These are phyloP conservation scores for Leptographium lundbergii DNA, from an alignment of 2,329 filamentous ascomycete species.

Conservation along the genomic window DNA sequence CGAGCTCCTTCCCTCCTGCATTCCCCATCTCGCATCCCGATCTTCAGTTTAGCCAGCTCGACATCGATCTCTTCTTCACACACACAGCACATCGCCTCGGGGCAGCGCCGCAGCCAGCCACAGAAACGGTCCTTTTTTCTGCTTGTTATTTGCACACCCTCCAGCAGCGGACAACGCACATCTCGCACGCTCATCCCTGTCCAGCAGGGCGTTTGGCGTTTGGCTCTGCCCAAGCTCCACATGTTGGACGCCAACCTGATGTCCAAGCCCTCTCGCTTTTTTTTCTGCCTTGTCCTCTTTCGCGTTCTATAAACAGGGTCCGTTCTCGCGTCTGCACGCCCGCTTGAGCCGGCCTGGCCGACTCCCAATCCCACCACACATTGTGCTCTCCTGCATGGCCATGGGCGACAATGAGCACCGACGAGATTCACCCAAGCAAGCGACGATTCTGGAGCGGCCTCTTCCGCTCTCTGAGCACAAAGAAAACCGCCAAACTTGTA, in stretches of 20 bases:
- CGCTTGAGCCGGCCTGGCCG: neutral
- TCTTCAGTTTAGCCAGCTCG: no score
- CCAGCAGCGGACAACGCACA: neutral
- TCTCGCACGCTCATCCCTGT: neutral
- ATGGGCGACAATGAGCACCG: constrained; percentile 9
- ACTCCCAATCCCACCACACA: neutral
- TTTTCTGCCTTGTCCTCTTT: neutral
- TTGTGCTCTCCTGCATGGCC: neutral
- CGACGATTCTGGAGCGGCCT: constrained; percentile 34
- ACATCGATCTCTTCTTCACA: no score
- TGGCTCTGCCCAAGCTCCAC: neutral
- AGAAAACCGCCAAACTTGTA: constrained; percentile 23
- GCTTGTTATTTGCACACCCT: neutral
- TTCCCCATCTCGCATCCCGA: neutral
- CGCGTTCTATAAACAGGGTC: neutral
- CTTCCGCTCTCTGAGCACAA: constrained; percentile 34
- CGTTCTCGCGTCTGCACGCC: neutral
- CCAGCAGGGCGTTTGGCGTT: neutral
- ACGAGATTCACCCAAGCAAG: constrained; percentile 28
- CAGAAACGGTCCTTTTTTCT: neutral
- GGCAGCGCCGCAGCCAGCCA: neutral
- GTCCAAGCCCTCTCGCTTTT: neutral
- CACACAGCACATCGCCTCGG: no score
- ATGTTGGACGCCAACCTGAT: neutral
- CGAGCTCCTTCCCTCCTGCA: neutral